Conservation (phyloP, 106 monocot genomes). For the Dendrobium catenatum region DNA sequence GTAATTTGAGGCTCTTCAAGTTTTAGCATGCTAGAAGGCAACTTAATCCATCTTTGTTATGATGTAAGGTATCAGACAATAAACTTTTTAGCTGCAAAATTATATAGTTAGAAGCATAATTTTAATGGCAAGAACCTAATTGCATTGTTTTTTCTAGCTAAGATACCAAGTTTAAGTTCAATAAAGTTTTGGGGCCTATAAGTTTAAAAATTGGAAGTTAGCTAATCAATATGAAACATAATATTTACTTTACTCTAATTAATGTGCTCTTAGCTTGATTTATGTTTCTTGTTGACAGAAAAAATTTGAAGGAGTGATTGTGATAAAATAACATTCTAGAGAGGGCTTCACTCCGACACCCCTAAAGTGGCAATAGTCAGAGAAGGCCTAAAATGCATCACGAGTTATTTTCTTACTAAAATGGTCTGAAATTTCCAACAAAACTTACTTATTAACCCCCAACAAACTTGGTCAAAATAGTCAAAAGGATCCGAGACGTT, state of each 20-base stretch:
- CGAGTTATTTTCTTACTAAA: background rate
- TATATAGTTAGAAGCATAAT: background rate
- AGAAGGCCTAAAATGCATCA: background rate
- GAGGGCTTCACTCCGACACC: background rate
- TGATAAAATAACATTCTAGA: background rate
- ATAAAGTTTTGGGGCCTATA: background rate
- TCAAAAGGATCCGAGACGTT: background rate
- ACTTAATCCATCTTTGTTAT: background rate
- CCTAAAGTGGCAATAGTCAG: background rate
- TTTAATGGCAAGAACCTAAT: background rate
- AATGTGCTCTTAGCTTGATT: background rate
- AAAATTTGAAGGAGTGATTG: background rate
- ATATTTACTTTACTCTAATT: background rate
- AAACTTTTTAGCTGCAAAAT: background rate
- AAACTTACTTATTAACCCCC: background rate
- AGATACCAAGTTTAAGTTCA: background rate
- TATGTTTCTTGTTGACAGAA: background rate
- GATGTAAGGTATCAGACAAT: background rate
- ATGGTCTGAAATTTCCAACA: background rate
- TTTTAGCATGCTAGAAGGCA: background rate
- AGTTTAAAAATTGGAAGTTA: background rate
- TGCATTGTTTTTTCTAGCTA: background rate
- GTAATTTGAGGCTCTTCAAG: background rate
- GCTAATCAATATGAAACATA: background rate
- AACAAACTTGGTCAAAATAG: background rate